phyloP scores from a whole-genome alignment of 352 stramenopile genomes.

The Vaucheria bursata region DNA sequence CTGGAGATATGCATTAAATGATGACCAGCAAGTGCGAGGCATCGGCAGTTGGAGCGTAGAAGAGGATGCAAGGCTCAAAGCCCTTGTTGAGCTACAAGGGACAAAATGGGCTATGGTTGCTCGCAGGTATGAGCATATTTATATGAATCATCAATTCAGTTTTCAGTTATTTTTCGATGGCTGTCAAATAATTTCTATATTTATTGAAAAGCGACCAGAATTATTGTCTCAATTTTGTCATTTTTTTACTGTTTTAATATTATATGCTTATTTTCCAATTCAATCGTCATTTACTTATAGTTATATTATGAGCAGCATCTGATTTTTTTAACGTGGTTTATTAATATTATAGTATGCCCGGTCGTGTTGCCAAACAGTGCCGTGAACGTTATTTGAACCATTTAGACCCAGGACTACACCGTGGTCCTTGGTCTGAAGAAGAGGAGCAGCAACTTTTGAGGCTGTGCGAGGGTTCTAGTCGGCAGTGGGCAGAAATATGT shows the following conservation, averaged over 20 bases:
- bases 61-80: constrained; percentile 28
- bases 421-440: constrained; percentile 42
- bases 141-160: no score
- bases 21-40: constrained; percentile 27
- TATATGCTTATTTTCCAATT: no score
- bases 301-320: no score
- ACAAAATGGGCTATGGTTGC: background rate
- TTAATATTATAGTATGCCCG: constrained; percentile 72
- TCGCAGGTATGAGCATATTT: background rate
- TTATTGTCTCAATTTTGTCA: no score
- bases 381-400: constrained; percentile 86
- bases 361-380: constrained; percentile 78
- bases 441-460: constrained; percentile 37
- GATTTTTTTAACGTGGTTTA: constrained; percentile 62
- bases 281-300: no score
- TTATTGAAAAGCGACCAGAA: no score
- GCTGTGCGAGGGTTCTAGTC: constrained; percentile 23
- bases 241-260: no score
- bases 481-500: constrained; percentile 45
- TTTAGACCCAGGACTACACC: constrained; percentile 59
- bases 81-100: background rate
- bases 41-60: constrained; percentile 39
- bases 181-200: no score
- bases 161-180: no score
- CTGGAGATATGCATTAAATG: constrained; percentile 43